Base-by-base conservation (phyloP, 306 rosid genomes). In the Cyamopsis tetragonoloba region DNA sequence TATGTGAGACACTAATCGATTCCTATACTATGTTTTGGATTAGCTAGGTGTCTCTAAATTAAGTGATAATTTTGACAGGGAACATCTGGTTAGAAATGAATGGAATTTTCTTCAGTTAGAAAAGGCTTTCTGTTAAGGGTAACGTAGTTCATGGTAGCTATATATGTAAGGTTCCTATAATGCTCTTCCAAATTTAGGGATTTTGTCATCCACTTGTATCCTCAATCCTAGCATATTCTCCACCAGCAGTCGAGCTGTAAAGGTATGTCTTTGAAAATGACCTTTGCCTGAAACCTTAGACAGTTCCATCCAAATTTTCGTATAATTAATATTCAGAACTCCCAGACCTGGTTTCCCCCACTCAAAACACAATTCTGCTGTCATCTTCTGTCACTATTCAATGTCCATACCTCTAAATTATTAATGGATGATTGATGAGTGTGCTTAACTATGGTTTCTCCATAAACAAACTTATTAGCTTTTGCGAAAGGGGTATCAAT, bases 231-330 rank as follows among this genome's bases (percentile, higher is more conserved):
- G 28, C 51, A 61, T 28, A 68, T 35, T 69, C 43, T 55, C 46
- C 28, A 62, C 15, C 35, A 61, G 56, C 35, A 61, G 56, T 46
- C 76, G 65, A 74, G 77, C 83, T 79, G 77, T 79, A 79, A 74
- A 74, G 76, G 15, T 14, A 5, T 35, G 53, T 72, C 59, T 34
- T 43, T 44, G 79, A 79, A 73, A 79, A 79, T 62, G 83, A 74
- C 73, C 13, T 19, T 27, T 61, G 72, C 49, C 72, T 68, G 77
- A 68, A 74, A 68, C 70, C 59, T 62, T 74, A 41, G 65, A 41
- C 27, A 39, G 76, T 27, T 61, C 61, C 71, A 38, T 24, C 66
- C 68, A 61, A 71, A 34, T 46, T 66, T 59, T 50, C 71, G 66
- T 78, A 38, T 58, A 72, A 63, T 54, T 49, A 38, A 28, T 78